Evolutionary conservation across 2,329 filamentous ascomycete species (phyloP).

Genomic region (Beauveria varroae): DNA sequence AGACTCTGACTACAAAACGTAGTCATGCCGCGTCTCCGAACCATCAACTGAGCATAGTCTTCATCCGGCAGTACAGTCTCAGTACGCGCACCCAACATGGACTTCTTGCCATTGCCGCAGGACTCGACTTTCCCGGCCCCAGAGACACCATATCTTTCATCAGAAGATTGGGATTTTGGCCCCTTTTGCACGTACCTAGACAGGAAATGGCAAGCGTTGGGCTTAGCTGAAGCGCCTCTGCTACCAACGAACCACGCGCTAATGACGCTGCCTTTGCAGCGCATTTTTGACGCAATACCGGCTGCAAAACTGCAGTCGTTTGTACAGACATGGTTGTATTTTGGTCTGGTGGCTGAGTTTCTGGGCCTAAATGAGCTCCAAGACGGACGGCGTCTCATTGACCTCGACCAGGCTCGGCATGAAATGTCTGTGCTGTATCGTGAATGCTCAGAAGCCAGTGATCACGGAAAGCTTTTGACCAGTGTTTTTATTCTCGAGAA

Average conservation of each 20-base stretch:
- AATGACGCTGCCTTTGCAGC: neutral
- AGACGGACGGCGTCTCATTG: slow-evolving; percentile 12
- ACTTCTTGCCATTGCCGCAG: slow-evolving; percentile 15
- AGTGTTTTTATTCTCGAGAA: slow-evolving; percentile 1
- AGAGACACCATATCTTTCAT: slow-evolving; percentile 19
- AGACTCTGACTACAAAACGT: neutral
- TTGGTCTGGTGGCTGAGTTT: slow-evolving; percentile 24
- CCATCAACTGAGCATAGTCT: neutral
- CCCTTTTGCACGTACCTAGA: slow-evolving; percentile 20
- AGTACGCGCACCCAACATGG: slow-evolving; percentile 12
- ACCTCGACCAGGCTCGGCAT: slow-evolving; percentile 3
- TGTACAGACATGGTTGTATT: slow-evolving; percentile 27
- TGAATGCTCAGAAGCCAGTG: slow-evolving; percentile 9
- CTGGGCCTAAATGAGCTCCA: slow-evolving; percentile 19
- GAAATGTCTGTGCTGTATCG: slow-evolving; percentile 15
- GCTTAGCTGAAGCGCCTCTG: slow-evolving; percentile 11
- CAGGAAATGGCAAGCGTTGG: slow-evolving; percentile 13
- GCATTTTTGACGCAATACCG: slow-evolving; percentile 15
- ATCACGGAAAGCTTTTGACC: neutral
- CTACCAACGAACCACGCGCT: slow-evolving; percentile 12
- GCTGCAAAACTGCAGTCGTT: slow-evolving; percentile 19
- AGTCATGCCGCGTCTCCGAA: neutral
- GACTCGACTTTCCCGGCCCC: slow-evolving; percentile 13
- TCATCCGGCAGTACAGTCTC: neutral
- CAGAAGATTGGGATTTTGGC: slow-evolving; percentile 20